These are phyloP conservation scores for Komagataella pseudopastoris DNA, from an alignment of 805 yeast genomes.

Conservation along the genomic window DNA sequence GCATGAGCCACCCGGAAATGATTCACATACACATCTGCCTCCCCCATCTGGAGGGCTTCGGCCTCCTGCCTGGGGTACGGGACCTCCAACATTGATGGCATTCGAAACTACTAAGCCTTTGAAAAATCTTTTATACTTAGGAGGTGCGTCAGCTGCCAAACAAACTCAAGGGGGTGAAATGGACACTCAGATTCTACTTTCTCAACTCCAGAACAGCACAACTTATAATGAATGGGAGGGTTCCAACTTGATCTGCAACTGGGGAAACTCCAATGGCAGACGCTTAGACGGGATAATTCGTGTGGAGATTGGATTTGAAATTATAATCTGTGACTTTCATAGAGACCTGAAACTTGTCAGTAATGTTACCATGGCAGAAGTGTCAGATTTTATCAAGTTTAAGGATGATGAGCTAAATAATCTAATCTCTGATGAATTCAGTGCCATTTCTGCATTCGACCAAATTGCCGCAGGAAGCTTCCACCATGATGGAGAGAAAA, in stretches of 20 bases:
- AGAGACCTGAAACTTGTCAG: constrained; percentile 30
- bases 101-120: constrained; percentile 34
- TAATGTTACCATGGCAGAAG: constrained; percentile 24
- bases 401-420: constrained; percentile 17
- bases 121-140: constrained; percentile 35
- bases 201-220: constrained; percentile 18
- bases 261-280: constrained; percentile 34
- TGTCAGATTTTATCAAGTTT: constrained; percentile 23
- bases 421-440: constrained; percentile 13
- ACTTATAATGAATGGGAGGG: constrained; percentile 27
- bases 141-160: constrained; percentile 62
- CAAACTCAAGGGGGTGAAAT: constrained; percentile 35
- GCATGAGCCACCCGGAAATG: constrained; percentile 1
- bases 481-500: constrained; percentile 33
- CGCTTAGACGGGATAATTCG: constrained; percentile 41
- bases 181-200: constrained; percentile 39
- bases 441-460: constrained; percentile 26
- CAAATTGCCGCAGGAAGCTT: constrained; percentile 29
- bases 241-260: constrained; percentile 38
- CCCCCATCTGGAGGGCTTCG: neutral
- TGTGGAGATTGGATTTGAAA: constrained; percentile 48
- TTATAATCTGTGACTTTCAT: constrained; percentile 46
- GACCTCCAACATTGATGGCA: constrained; percentile 21
- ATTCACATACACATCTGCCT: neutral
- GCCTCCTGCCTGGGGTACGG: neutral